Evolutionary conservation across 2,329 filamentous ascomycete species (phyloP).

Genomic region (Fusarium keratoplasticum): DNA sequence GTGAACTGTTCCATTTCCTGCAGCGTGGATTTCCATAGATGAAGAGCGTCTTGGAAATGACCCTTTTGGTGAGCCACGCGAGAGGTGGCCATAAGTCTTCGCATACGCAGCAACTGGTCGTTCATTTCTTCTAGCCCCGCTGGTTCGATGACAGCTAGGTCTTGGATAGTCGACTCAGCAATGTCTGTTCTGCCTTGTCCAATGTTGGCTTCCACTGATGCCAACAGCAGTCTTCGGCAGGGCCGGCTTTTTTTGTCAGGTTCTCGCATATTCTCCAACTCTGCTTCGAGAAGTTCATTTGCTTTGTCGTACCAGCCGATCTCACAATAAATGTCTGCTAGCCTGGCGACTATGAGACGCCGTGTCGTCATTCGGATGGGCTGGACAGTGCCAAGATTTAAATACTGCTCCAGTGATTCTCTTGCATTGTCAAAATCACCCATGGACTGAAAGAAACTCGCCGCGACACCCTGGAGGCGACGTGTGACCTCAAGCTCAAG

Average conservation of each 20-base stretch:
- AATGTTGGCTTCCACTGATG: constrained; percentile 22
- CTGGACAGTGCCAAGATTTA: constrained; percentile 33
- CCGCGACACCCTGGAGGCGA: constrained; percentile 40
- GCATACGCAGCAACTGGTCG: constrained; percentile 43
- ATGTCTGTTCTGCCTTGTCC: constrained; percentile 9
- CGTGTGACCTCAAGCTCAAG: constrained; percentile 44
- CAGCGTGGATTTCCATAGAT: constrained; percentile 19
- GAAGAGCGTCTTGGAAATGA: constrained; percentile 22
- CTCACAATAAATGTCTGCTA: constrained; percentile 44
- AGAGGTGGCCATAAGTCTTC: constrained; percentile 31
- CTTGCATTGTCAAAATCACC: constrained; percentile 40
- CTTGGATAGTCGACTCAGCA: constrained; percentile 18
- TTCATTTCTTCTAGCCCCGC: constrained; percentile 33
- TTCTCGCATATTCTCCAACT: constrained; percentile 22
- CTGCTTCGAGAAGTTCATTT: constrained; percentile 29
- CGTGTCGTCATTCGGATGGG: constrained; percentile 40
- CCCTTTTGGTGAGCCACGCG: constrained; percentile 28
- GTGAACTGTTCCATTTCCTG: constrained; percentile 24
- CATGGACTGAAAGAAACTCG: constrained; percentile 43
- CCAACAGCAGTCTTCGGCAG: constrained; percentile 36
- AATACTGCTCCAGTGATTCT: constrained; percentile 43
- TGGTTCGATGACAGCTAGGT: constrained; percentile 17
- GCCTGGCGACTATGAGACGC: constrained; percentile 37
- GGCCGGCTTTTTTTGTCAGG: constrained; percentile 22
- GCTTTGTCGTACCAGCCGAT: constrained; percentile 35